These are phyloP conservation scores for Limnanthes douglasii DNA, from an alignment of 345 rosid species.

Conservation along the genomic window DNA sequence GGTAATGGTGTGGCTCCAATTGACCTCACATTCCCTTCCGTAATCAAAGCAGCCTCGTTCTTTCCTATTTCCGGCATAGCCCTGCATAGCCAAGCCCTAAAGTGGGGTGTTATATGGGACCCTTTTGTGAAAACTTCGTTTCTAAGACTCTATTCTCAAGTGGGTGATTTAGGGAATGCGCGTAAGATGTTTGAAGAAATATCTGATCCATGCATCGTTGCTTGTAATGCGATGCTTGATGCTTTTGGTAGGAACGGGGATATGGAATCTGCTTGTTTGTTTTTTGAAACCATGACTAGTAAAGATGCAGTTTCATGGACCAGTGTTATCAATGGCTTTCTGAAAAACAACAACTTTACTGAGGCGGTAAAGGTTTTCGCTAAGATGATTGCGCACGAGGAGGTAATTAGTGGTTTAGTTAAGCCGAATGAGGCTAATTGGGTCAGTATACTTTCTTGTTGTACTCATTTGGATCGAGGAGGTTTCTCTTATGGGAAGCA, in stretches of 20 bases:
- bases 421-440: slow-evolving; percentile 60
- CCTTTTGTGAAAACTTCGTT: slow-evolving; percentile 44
- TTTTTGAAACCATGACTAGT: slow-evolving; percentile 31
- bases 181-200: slow-evolving; percentile 46
- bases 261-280: slow-evolving; percentile 28
- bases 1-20: slow-evolving; percentile 25
- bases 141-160: slow-evolving; percentile 21
- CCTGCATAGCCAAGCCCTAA: slow-evolving; percentile 38
- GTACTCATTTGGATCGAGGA: slow-evolving; percentile 34
- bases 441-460: slow-evolving; percentile 39
- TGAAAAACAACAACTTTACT: slow-evolving; percentile 18
- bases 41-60: slow-evolving; percentile 33
- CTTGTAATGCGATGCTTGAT: slow-evolving; percentile 44
- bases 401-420: slow-evolving; percentile 6
- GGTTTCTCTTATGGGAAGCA: slow-evolving; percentile 40
- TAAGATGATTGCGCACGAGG: slow-evolving; percentile 23
- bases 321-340: slow-evolving; percentile 46
- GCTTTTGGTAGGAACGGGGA: slow-evolving; percentile 46
- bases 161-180: slow-evolving; percentile 16
- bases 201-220: slow-evolving; percentile 23
- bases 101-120: slow-evolving; percentile 34
- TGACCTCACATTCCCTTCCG: slow-evolving; percentile 51
- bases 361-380: slow-evolving; percentile 28
- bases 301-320: slow-evolving; percentile 70
- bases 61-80: slow-evolving; percentile 23